phyloP scores from a whole-genome alignment of 768 basidiomycete genomes.

The Agaricus blazei region DNA sequence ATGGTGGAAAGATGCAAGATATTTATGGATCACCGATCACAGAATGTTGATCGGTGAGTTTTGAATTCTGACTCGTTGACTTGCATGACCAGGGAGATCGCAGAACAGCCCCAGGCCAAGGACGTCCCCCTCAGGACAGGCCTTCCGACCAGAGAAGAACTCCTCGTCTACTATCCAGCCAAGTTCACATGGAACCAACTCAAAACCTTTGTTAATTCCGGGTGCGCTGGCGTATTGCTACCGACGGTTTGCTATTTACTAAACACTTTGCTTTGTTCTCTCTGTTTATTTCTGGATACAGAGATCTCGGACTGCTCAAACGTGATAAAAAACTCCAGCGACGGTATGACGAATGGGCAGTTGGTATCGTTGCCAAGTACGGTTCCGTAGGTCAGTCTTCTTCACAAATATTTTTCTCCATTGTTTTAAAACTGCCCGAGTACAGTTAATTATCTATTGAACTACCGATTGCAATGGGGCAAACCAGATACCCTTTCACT shows the following conservation, averaged over 20 bases:
- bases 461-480: slow-evolving; percentile 73
- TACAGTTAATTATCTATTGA: slow-evolving; percentile 67
- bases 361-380: slow-evolving; percentile 49
- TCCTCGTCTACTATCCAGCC: slow-evolving; percentile 64
- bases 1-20: no score
- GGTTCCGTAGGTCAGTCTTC: slow-evolving; percentile 57
- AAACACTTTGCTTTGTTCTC: no score
- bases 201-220: slow-evolving; percentile 74
- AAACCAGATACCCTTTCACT: slow-evolving; percentile 58
- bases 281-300: slow-evolving; percentile 21
- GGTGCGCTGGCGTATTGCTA: slow-evolving; percentile 35
- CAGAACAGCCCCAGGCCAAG: slow-evolving; percentile 12
- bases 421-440: neutral
- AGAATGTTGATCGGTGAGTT: no score
- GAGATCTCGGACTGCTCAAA: slow-evolving; percentile 77
- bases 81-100: neutral
- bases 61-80: no score
- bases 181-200: slow-evolving; percentile 74
- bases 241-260: neutral
- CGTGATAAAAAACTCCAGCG: slow-evolving; percentile 65
- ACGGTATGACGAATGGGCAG: slow-evolving; percentile 58
- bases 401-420: neutral
- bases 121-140: slow-evolving; percentile 46
- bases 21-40: no score
- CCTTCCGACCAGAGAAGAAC: slow-evolving; percentile 63